Conservation (phyloP, 2,329 filamentous ascomycete species). For the Phyllachora maydis region DNA sequence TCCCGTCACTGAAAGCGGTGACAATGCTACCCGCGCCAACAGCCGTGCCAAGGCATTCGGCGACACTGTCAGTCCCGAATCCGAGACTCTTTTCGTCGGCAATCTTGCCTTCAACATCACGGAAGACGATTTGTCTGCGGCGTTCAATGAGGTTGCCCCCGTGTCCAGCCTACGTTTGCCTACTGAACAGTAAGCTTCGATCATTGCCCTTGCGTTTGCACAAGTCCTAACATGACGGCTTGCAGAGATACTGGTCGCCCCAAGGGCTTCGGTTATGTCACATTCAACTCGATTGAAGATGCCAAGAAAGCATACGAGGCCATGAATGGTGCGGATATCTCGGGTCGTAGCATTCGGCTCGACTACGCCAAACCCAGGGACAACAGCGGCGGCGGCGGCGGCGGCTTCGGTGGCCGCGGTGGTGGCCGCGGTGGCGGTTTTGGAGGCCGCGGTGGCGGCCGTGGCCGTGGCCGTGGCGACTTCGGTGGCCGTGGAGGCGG, state of each 20-base stretch:
- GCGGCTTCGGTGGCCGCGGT: conserved; percentile 28
- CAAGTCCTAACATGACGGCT: conserved; percentile 7
- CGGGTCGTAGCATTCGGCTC: conserved; percentile 56
- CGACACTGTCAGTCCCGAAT: conserved; percentile 59
- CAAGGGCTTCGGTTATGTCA: conserved; percentile 88
- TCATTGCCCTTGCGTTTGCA: no score
- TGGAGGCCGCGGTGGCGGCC: conserved; percentile 19
- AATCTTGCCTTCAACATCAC: conserved; percentile 74
- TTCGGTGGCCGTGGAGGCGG: conserved; percentile 30
- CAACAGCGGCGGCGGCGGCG: no score
- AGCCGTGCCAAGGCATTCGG: conserved; percentile 52
- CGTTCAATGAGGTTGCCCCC: conserved; percentile 50
- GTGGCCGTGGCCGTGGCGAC: conserved; percentile 28
- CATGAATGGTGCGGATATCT: conserved; percentile 40
- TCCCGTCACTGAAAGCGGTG: conserved; percentile 7
- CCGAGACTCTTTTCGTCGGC: conserved; percentile 76
- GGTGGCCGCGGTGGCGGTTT: conserved; percentile 16
- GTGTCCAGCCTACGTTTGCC: conserved; percentile 71
- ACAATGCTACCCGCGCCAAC: conserved; percentile 30
- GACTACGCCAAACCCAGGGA: conserved; percentile 53
- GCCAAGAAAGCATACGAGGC: conserved; percentile 53
- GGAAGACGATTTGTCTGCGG: conserved; percentile 52
- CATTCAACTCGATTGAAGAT: conserved; percentile 65
- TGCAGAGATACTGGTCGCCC: conserved; percentile 53
- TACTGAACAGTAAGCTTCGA: conserved; percentile 50